Conservation (phyloP, 1,139 yeast genomes). For the Candida sp. region DNA sequence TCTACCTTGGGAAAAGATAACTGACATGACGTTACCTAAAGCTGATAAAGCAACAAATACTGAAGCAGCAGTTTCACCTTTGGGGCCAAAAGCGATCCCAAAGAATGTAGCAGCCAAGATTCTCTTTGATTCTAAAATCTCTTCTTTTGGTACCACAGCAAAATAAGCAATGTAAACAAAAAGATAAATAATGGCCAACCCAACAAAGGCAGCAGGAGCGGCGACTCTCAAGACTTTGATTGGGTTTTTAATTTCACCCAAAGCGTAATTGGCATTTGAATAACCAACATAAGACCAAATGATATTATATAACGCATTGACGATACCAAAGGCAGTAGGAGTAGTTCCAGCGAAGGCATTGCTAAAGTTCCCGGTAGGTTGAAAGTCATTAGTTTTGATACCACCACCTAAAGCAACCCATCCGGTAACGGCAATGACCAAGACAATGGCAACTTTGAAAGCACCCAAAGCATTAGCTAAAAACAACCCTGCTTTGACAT, state of each 20-base stretch:
- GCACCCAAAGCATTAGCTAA: conserved; percentile 68
- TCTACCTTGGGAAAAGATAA: conserved; percentile 49
- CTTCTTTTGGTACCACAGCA: conserved; percentile 55
- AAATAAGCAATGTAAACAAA: conserved; percentile 54
- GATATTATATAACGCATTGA: conserved; percentile 73
- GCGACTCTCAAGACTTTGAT: conserved; percentile 38
- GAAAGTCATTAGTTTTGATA: conserved; percentile 44
- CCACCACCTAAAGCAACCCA: conserved; percentile 83
- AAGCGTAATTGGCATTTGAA: conserved; percentile 77
- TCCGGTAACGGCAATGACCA: conserved; percentile 70
- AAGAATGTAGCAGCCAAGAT: conserved; percentile 47
- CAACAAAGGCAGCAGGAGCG: conserved; percentile 50
- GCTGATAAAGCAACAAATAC: conserved; percentile 49
- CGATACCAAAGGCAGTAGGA: conserved; percentile 75
- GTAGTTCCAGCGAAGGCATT: conserved; percentile 57
- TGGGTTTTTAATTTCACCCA: conserved; percentile 69
- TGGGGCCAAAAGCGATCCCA: conserved; percentile 41
- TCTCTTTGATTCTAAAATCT: conserved; percentile 39
- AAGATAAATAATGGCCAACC: conserved; percentile 66
- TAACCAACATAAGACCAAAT: conserved; percentile 80
- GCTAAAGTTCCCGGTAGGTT: conserved; percentile 55
- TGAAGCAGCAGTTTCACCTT: conserved; percentile 46
- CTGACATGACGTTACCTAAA: conserved; percentile 47
- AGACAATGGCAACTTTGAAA: conserved; percentile 66
- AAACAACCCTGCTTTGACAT: conserved; percentile 63